phyloP scores from a whole-genome alignment of 1,284 basidiomycete genomes.

The Boletus mariae region DNA sequence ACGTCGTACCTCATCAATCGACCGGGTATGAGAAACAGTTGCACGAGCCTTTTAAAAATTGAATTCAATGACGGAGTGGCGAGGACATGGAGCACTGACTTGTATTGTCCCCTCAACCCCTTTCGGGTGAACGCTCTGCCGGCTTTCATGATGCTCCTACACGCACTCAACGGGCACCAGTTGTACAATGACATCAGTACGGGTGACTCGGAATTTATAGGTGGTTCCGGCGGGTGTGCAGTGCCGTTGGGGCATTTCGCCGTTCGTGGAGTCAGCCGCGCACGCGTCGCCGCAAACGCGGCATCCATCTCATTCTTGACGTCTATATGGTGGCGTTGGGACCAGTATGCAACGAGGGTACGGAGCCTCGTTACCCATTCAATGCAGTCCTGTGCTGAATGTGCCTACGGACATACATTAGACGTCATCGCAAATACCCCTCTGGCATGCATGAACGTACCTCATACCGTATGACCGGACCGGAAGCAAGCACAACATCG shows the following conservation, averaged over 20 bases:
- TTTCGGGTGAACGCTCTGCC: constrained; percentile 69
- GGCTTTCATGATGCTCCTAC: constrained; percentile 65
- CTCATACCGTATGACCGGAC: constrained; percentile 72
- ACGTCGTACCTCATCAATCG: constrained; percentile 64
- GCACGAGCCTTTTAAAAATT: constrained; percentile 48
- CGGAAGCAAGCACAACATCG: constrained; percentile 69
- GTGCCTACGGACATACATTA: constrained; percentile 40
- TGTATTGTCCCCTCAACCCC: constrained; percentile 66
- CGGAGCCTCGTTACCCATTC: constrained; percentile 79
- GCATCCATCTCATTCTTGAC: constrained; percentile 78
- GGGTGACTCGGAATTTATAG: constrained; percentile 50
- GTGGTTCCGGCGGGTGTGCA: constrained; percentile 47
- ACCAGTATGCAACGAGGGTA: constrained; percentile 74
- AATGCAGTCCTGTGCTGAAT: constrained; percentile 59
- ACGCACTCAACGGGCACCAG: constrained; percentile 77
- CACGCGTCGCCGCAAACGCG: constrained; percentile 48
- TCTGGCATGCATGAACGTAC: constrained; percentile 36
- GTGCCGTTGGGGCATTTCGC: constrained; percentile 34
- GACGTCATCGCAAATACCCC: constrained; percentile 3
- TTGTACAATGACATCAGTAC: constrained; percentile 66
- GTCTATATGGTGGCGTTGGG: constrained; percentile 62
- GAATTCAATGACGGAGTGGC: constrained; percentile 1
- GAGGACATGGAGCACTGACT: constrained; percentile 42
- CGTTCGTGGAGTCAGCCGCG: constrained; percentile 55
- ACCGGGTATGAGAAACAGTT: constrained; percentile 63